phyloP scores from a whole-genome alignment of 2,329 filamentous ascomycete species.

The Hymenoscyphus scutula region DNA sequence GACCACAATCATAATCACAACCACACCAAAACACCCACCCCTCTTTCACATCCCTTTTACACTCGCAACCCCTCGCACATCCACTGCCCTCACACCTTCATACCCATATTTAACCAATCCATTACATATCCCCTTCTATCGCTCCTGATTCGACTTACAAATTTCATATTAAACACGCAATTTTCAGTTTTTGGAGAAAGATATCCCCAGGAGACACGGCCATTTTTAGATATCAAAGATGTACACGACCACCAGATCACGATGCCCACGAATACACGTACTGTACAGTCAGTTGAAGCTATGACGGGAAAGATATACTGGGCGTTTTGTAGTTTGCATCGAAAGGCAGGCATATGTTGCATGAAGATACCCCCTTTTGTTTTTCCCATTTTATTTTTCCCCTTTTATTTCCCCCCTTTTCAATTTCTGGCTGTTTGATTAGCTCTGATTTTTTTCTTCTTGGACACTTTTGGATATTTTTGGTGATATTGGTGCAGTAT shows the following conservation, averaged over 20 bases:
- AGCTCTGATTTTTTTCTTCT: background rate
- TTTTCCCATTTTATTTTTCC: background rate
- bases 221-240: background rate
- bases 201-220: background rate
- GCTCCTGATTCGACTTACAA: background rate
- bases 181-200: no score
- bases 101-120: background rate
- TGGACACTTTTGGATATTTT: no score
- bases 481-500: no score
- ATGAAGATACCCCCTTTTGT: constrained; percentile 2
- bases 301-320: background rate
- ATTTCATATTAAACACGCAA: background rate
- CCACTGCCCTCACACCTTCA: background rate
- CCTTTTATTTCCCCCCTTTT: background rate
- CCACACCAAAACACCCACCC: background rate
- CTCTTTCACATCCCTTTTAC: background rate
- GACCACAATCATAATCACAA: no score
- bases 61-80: background rate
- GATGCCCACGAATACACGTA: background rate
- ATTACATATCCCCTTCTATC: background rate
- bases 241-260: background rate
- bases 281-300: background rate
- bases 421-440: background rate
- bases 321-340: background rate
- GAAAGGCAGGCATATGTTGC: background rate